Conservation (phyloP, 257 asterid species). For the Solanum pinnatisectum region DNA sequence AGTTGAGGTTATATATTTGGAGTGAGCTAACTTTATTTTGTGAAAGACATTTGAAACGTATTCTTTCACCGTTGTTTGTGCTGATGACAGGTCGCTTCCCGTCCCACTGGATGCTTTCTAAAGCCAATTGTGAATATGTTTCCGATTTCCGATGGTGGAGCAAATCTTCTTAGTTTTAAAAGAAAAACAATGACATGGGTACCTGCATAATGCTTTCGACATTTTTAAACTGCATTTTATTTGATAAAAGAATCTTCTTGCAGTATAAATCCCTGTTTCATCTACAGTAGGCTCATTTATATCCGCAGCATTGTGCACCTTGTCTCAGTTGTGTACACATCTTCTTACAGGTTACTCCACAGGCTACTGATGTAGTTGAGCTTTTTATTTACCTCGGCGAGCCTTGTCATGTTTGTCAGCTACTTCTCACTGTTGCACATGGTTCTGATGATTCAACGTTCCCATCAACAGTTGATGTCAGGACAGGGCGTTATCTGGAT, state of each 20-base stretch:
- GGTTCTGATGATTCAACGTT: conserved; percentile 95
- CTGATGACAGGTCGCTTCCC: conserved; percentile 69
- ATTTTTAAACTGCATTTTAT: not conserved
- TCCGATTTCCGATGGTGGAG: conserved; percentile 78
- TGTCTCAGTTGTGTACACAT: not conserved
- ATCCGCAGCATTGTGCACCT: not conserved
- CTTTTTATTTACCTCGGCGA: conserved; percentile 88
- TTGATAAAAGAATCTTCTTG: not conserved
- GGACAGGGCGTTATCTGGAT: conserved; percentile 81
- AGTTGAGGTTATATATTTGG: not conserved
- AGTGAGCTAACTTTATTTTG: not conserved
- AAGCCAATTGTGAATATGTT: conserved; percentile 91
- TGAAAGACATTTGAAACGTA: not conserved
- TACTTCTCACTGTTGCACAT: conserved; percentile 88
- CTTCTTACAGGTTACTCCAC: conserved; percentile 61
- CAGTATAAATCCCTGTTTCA: not conserved
- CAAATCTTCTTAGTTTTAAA: conserved; percentile 77
- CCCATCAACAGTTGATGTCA: conserved; percentile 93
- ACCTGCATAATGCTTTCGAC: conserved; percentile 2
- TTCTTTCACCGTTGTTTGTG: not conserved
- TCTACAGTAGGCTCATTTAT: not conserved
- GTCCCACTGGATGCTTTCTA: conserved; percentile 87
- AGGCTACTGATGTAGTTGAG: conserved; percentile 92
- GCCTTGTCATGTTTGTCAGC: conserved; percentile 92
- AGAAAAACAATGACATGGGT: conserved; percentile 90